Evolutionary conservation across 2,329 filamentous ascomycete genomes (phyloP), one percentile per base, ranked within the genome.

Genomic region (Decorospora gaudefroyi): DNA sequence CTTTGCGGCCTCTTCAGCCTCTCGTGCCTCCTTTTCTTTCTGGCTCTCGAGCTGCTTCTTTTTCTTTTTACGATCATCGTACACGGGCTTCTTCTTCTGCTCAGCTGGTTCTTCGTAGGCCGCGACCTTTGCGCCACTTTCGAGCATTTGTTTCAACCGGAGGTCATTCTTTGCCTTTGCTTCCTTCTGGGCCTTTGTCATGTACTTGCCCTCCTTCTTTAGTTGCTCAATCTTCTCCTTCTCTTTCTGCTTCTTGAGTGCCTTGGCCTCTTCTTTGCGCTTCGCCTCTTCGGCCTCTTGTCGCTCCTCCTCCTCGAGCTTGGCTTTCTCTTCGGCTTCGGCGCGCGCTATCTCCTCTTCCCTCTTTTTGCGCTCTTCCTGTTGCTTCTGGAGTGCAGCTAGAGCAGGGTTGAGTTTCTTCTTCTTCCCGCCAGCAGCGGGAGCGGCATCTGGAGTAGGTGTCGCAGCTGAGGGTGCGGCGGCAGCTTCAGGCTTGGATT

Each of bases 401-500:
- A 95, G 78, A 42, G 85, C 85, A 42, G 88, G 77, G 9, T 88
- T 87, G 12, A 97, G 61, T 77, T 97, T 99, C 83, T 95, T 97
- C 65, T 85, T 86, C 78, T 96, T 96, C 30, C 82, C 85, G 18
- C 79, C 75, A 25, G 72, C 65, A 15, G 67, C 58, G 33, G 62
- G 58, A 18, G 72, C 65, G n/a, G 71, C 55, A 11, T 63, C 66
- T 10, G 64, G 33, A 10, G 58, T 46, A 10, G 62, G 50, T n/a
- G 62, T 42, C 30, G 61, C 42, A 12, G 67, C 59, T 23, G 65
- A 55, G 11, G 67, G 49, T 15, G 70, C 61, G 11, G 74, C 42
- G 11, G 40, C 49, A 21, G 74, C 67, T 8, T 42, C 49, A 28
- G 49, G 30, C 22, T 73, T 73, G 10, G 75, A 26, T 38, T 69